Conservation (phyloP, 148 eudicot genomes). For the Amaranthus cruentus region DNA sequence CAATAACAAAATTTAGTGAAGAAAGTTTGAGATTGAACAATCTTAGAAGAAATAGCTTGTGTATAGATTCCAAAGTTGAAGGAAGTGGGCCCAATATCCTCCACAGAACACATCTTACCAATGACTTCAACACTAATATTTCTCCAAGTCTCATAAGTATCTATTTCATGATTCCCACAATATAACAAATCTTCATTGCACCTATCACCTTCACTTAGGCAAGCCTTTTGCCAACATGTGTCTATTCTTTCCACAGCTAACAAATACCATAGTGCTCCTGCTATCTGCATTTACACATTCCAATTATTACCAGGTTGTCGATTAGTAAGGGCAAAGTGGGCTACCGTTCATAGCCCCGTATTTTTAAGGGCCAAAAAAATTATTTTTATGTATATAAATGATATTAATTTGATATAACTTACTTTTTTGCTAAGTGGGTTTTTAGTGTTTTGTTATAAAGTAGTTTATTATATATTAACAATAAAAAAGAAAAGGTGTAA, state of each 20-base stretch:
- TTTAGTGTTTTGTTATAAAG: no score
- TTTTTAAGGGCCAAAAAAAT: no score
- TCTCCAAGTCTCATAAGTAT: conserved; percentile 41
- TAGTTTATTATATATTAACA: no score
- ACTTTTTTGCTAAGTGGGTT: no score
- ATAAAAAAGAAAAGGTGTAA: no score
- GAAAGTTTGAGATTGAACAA: conserved; percentile 49
- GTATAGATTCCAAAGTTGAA: conserved; percentile 87
- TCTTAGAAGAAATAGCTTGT: conserved; percentile 72
- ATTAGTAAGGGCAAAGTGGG: no score
- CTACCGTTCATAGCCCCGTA: no score
- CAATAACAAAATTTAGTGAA: conserved; percentile 52
- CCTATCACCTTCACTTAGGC: conserved; percentile 26
- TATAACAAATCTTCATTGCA: conserved; percentile 54
- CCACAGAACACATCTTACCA: conserved; percentile 38
- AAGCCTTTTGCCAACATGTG: conserved; percentile 85
- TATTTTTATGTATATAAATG: no score
- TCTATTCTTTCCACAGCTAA: conserved; percentile 79
- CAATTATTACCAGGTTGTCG: no score
- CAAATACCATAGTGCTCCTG: conserved; percentile 92
- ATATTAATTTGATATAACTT: no score
- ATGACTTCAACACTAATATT: conserved; percentile 47
- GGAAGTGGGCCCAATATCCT: conserved; percentile 36
- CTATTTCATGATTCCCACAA: conserved; percentile 53
- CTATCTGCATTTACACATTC: conserved; percentile 50